Evolutionary conservation across 2,329 filamentous ascomycete species (phyloP), one percentile per base, ranked within the genome.

Genomic region (Penicillium janthinellum): DNA sequence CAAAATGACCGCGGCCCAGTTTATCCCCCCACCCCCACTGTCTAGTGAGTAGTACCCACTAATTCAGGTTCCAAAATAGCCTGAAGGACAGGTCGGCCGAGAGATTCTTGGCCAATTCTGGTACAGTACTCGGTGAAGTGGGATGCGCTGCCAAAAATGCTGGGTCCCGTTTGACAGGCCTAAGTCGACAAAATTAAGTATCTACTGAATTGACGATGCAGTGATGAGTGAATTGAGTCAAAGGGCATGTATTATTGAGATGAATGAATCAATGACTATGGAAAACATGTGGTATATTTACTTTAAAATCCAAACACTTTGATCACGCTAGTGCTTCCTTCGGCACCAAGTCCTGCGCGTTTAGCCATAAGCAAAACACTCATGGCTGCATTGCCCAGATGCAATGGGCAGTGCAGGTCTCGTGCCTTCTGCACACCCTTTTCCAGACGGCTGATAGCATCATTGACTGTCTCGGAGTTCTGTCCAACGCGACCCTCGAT

Each of bases 341-440:
- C 66, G 3, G 49, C 66, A 7, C 74, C 75, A 4, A 67, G 58
- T 5, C 75, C 75, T n/a, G 66, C 61, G 38, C 67, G 64, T 61
- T 71, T 68, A 2, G 75, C 73, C 63, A 74, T 54, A 25, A 69
- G 65, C 54, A 78, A 63, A 52, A 75, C 65, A 57, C 59, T 75
- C 64, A 78, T 56, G 38, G 76, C 74, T 44, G 71, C 70, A 64
- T 74, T 77, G 5, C 73, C 76, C 39, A 78, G 54, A 59, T 77
- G 67, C 59, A 78, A 58, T 17, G 76, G 76, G 38, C 73, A 75
- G 58, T 77, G 70, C 10, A 77, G 50, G 51, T 77, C 74, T 28
- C 75, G 66, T 3, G 73, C 76, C 68, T 75, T 77, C 48, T 82
- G 76, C 35, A 81, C 77, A 6, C 75, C 79, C 17, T 68, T 73